Evolutionary conservation across 192 early-diverging fungal species (phyloP).

Genomic region (Podila epigama): DNA sequence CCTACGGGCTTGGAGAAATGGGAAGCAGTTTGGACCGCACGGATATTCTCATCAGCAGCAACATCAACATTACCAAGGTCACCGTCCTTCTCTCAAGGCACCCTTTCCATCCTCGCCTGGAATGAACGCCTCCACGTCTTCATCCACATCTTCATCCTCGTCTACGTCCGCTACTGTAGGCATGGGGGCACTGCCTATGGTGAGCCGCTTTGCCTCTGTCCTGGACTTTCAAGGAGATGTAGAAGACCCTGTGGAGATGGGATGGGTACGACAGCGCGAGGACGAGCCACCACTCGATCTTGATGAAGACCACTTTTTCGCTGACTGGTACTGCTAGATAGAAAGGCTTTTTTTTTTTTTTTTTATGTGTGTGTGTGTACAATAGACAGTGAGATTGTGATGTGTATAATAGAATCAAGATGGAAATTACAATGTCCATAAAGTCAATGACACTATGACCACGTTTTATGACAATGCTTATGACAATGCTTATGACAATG

Average conservation of each 20-base stretch:
- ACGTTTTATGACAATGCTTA: no score
- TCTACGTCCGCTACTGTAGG: no score
- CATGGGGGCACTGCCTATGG: neutral
- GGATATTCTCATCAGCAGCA: neutral
- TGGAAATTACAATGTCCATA: no score
- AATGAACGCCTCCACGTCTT: neutral
- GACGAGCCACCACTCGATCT: conserved; percentile 39
- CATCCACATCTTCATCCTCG: neutral
- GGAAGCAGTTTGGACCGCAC: no score
- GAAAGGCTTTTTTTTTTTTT: no score
- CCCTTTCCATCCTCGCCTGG: neutral
- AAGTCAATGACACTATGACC: no score
- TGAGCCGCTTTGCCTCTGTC: conserved; percentile 21
- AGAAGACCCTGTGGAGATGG: conserved; percentile 48
- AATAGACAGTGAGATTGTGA: no score
- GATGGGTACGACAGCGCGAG: conserved; percentile 40
- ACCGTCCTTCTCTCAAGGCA: neutral
- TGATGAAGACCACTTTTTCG: conserved; percentile 48
- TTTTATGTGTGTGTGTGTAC: no score
- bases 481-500: no score
- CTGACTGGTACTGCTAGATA: conserved; percentile 32
- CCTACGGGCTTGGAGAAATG: conserved; percentile 30
- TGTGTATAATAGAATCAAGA: no score
- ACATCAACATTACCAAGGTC: neutral
- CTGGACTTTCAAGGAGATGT: conserved; percentile 24